Evolutionary conservation across 2,329 filamentous ascomycete species (phyloP), one percentile per base, ranked within the genome.

Genomic region (Xylariomycetidae sp.): DNA sequence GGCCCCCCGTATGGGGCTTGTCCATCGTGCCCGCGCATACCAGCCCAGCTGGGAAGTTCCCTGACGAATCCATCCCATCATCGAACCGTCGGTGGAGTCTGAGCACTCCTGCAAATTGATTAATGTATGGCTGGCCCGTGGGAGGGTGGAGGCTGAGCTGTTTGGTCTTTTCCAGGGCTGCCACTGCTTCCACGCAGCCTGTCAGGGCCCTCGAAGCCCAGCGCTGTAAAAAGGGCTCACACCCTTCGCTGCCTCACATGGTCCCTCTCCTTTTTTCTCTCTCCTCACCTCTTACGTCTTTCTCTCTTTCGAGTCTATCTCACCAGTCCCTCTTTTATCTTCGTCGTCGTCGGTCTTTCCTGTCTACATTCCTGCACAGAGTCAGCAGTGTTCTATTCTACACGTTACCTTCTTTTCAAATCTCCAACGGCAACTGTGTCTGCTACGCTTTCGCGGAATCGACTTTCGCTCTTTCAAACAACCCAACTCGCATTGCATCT

Each of bases 391-490:
- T 52, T 51, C 45, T 37, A 41, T 50, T 53, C 42, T 47, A 44
- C 42, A 25, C 44, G 40, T 38, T 22, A 27, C 38, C 31, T 45
- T 44, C 35, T 40, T 42, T 38, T 35, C 20, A n/a, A 8, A 23
- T 8, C 8, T n/a, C 27, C 35, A 27, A 37, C 33, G 41, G 44
- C 42, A 51, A 50, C 48, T 53, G 48, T 51, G 50, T 53, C 43
- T 50, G 48, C 46, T 50, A 34, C 48, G 46, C 40, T 37, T 40
- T 39, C 34, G 54, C 56, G 54, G 48, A 58, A 57, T 58, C 50
- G 53, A 58, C 47, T 58, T 58, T 57, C 56, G 55, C 54, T 57
- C 49, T 40, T 49, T 53, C 22, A 42, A 38, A 8, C 8, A 23
- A 23, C 20, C 20, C 8, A 43, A 28, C 13, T 27, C 34, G 47